Base-by-base conservation (phyloP, 495 filamentous ascomycete genomes). In the Lophiostoma macrostomum region DNA sequence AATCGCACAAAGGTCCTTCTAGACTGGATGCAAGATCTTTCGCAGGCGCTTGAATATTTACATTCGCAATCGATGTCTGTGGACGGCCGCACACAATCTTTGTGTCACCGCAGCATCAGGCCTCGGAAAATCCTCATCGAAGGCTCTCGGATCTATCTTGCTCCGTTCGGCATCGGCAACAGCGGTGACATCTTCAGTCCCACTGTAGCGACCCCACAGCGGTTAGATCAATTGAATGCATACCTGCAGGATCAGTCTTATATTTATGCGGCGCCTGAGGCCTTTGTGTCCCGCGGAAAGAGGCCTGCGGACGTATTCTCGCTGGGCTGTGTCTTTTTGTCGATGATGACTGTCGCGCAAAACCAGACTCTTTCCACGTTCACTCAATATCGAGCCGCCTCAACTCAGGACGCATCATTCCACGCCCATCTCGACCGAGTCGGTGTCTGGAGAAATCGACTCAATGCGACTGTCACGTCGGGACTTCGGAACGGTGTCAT, bases 121-220 rank as follows among this genome's bases (percentile, higher is more conserved):
- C 64, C 64, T 7, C 40, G 47, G 1, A 67, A 67, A 41, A 64
- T 67, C 37, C 58, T 67, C 11, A 56, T 67, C 32, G 57, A 66
- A 25, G 47, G 58, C 11, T 51, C 50, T 19, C 60, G 61, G 1
- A 39, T 67, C 22, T 53, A 41, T 18, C 50, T 67, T 20, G 50
- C 57, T 11, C 35, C 54, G 11, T 64, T 67, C 31, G 58, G 61
- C 42, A 56, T 67, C 18, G 43, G 58, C 1, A 13, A 32, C 12
- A 23, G 27, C 30, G 40, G 44, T 19, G 50, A 53, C 22, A 53
- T 23, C 1, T 23, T 40, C 23, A 54, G 52, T 19, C 48, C 62
- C 11, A 52, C 55, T 0, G 16, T 35, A 19, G 16, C 16, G 14
- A 58, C 27, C 37, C 24, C 50, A 0, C 35, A 42, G 22, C 49